Evolutionary conservation across 2,329 filamentous ascomycete genomes (phyloP), one percentile per base, ranked within the genome.

Genomic region (Ceratocystis ficicola): DNA sequence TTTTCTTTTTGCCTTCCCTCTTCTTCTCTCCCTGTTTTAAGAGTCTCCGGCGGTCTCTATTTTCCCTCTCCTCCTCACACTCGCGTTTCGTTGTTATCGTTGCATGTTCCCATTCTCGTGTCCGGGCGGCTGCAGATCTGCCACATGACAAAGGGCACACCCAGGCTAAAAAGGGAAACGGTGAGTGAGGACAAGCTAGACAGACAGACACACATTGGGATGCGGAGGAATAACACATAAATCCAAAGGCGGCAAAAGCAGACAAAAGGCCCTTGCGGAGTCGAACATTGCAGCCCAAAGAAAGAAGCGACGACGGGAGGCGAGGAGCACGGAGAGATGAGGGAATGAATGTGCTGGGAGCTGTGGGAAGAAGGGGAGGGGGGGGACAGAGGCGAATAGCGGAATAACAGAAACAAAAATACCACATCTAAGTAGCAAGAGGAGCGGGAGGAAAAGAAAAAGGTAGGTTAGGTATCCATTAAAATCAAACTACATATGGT

Each of bases 241-340:
- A 25, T 30, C 44, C 62, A 68, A 68, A 28, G 52, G 52, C 52
- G 52, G 52, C 28, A 57, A 57, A 57, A 50, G 46, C 10, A 30
- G 52, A 57, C 52, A 57, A 57, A 57, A 57, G 52, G 52, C 20
- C 25, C 52, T n/a, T 17, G 52, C 22, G 22, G 52, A 32, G 52
- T 15, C 22, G 52, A 55, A 55, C 22, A 30, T n/a, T 57, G 65
- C 66, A 55, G 61, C 63, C 66, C 30, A 22, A 65, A 22, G 17
- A 32, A 32, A 44, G 25, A 25, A 41, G 25, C 32, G 46, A 67
- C 59, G 36, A 57, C 63, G 65, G 46, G n/a, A 20, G 20, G n/a
- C n/a, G 46, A 50, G 46, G 10, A n/a, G n/a, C 10, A n/a, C 10
- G 36, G 10, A 41, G 36, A 41, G 10, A 41, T 41, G 10, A 41